These are phyloP conservation scores for Cryphonectria naterciae DNA, from an alignment of 2,329 filamentous ascomycete genomes.

Conservation along the genomic window DNA sequence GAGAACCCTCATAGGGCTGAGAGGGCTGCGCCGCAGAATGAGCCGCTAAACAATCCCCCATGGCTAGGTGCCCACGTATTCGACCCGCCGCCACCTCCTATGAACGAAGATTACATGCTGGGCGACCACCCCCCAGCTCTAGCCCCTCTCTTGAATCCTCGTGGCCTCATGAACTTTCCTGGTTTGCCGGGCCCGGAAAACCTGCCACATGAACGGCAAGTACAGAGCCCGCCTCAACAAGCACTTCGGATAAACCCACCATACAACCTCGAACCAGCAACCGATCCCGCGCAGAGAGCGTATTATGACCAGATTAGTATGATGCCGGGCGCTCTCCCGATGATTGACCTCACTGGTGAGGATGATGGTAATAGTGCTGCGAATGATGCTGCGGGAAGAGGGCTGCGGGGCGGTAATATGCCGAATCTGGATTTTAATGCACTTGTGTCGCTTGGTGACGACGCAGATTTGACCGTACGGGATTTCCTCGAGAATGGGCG, in stretches of 20 bases:
- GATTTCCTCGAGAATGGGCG: background rate
- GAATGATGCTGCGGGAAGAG: background rate
- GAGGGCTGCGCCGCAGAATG: background rate
- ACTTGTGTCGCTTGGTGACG: background rate
- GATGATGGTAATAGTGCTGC: background rate
- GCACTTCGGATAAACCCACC: background rate
- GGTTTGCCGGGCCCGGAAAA: too few relatives aligned
- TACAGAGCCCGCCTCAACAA: background rate
- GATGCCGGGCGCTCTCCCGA: background rate
- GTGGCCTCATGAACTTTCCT: background rate
- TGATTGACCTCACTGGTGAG: background rate
- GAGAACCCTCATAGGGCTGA: slow-evolving; percentile 9
- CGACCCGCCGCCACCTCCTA: background rate
- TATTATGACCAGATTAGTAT: background rate
- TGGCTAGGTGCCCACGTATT: background rate
- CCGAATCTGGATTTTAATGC: background rate
- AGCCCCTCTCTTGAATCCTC: background rate
- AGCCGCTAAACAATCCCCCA: background rate
- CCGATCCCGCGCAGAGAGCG: background rate
- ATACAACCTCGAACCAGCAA: background rate
- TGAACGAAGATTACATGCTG: background rate
- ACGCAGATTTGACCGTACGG: background rate
- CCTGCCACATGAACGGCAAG: background rate
- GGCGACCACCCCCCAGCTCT: background rate
- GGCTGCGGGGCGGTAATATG: background rate